These are phyloP conservation scores for Berberis thunbergii DNA, from an alignment of 164 flowering plant genomes.

Conservation along the genomic window DNA sequence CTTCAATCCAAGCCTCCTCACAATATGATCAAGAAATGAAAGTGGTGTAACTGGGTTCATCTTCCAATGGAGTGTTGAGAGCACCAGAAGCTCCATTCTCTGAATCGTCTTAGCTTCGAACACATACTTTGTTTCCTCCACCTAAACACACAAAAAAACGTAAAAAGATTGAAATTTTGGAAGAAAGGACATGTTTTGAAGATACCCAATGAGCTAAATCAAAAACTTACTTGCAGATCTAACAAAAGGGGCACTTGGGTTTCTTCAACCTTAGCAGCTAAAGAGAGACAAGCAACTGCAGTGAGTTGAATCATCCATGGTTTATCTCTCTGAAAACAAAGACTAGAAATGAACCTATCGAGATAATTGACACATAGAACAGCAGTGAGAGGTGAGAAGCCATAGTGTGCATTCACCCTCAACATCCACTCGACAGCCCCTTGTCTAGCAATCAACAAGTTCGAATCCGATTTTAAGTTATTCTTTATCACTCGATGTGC, in stretches of 20 bases:
- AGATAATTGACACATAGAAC: slow-evolving; percentile 67
- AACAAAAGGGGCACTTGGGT: slow-evolving; percentile 69
- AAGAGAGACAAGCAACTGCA: slow-evolving; percentile 79
- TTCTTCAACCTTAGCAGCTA: slow-evolving; percentile 90
- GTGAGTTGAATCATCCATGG: slow-evolving; percentile 84
- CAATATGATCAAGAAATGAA: slow-evolving; percentile 62
- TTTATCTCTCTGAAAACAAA: slow-evolving; percentile 44
- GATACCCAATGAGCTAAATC: not conserved
- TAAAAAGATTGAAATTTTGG: not conserved
- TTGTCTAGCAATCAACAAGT: slow-evolving; percentile 32
- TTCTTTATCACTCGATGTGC: slow-evolving; percentile 3
- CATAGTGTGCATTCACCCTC: slow-evolving; percentile 42
- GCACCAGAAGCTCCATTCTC: slow-evolving; percentile 79
- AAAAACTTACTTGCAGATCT: slow-evolving; percentile 59
- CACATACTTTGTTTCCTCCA: slow-evolving; percentile 47
- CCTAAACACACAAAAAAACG: slow-evolving; percentile 26
- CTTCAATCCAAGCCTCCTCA: slow-evolving; percentile 51
- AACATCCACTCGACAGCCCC: slow-evolving; percentile 77
- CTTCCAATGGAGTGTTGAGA: slow-evolving; percentile 75
- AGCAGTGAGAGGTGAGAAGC: slow-evolving; percentile 60
- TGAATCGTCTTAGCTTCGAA: slow-evolving; percentile 80
- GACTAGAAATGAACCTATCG: slow-evolving; percentile 54
- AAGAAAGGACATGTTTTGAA: not conserved
- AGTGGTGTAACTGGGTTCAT: slow-evolving; percentile 81
- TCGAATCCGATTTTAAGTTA: slow-evolving; percentile 5